phyloP scores from a whole-genome alignment of 73 alveolate genomes.

The Tetrahymena borealis region DNA sequence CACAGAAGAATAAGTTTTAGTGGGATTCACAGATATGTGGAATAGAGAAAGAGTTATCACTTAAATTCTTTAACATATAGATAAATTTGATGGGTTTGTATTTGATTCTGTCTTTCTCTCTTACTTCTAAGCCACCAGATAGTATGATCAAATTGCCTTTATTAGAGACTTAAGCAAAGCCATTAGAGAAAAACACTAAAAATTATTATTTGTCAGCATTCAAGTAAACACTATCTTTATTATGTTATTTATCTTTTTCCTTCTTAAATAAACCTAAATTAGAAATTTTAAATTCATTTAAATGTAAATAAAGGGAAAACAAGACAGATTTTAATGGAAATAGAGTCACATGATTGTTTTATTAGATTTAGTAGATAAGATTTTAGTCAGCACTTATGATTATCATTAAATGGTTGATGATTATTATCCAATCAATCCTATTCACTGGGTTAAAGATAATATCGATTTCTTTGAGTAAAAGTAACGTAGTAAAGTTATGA shows the following conservation, averaged over 20 bases:
- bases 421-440: neutral
- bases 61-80: neutral
- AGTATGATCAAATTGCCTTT: neutral
- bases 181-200: neutral
- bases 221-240: neutral
- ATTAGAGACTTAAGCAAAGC: neutral
- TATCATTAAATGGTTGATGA: neutral
- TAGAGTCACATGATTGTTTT: neutral
- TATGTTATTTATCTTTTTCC: too few relatives aligned
- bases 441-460: neutral
- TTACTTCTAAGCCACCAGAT: neutral
- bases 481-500: neutral
- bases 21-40: neutral
- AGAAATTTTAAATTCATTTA: too few relatives aligned
- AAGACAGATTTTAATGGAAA: neutral
- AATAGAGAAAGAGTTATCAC: neutral
- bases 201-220: neutral
- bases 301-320: neutral
- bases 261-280: too few relatives aligned
- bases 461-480: neutral
- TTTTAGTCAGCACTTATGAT: neutral
- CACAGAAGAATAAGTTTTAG: neutral
- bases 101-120: neutral
- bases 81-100: neutral
- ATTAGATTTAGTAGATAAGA: neutral